Percentiles rank a stretch among this genome's conserved stretches.
Conservation (phyloP, 495 filamentous ascomycete species). For the Darksidea phi region DNA sequence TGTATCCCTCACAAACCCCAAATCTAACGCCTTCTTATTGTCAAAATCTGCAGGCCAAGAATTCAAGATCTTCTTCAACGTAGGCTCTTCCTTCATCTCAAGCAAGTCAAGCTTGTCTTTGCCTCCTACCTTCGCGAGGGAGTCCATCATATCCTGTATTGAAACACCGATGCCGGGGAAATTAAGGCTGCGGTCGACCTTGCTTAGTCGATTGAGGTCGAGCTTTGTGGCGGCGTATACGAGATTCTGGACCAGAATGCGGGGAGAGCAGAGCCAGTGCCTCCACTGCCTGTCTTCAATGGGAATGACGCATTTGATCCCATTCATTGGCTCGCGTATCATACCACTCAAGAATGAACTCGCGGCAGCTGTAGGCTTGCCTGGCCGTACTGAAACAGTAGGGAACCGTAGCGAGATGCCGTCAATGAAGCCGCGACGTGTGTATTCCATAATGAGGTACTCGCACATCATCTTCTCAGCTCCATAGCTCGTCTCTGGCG, state of each 20-base stretch:
- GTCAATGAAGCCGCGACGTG: conserved; percentile 66
- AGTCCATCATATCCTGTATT: conserved; percentile 72
- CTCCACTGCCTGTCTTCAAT: conserved; percentile 54
- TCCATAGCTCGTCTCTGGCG: conserved; percentile 71
- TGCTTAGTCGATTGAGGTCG: conserved; percentile 31
- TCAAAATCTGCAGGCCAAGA: conserved; percentile 72
- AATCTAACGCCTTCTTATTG: conserved; percentile 37
- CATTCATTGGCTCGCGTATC: conserved; percentile 63
- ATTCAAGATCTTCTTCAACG: conserved; percentile 67
- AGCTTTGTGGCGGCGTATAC: conserved; percentile 53
- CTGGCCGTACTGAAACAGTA: conserved; percentile 72
- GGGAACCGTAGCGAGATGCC: conserved; percentile 68
- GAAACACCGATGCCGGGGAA: conserved; percentile 71
- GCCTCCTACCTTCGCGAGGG: conserved; percentile 67
- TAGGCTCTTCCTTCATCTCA: conserved; percentile 63
- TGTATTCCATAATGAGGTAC: conserved; percentile 71
- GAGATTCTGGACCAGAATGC: conserved; percentile 68
- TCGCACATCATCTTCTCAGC: conserved; percentile 78
- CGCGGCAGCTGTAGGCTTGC: conserved; percentile 72
- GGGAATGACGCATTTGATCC: conserved; percentile 65
- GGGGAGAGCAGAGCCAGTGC: conserved; percentile 65
- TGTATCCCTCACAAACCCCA: conserved; percentile 36
- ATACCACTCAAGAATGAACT: conserved; percentile 74
- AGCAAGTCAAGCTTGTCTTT: conserved; percentile 64
- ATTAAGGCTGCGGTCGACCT: conserved; percentile 60